Base-by-base conservation (phyloP, 176 grass and related monocot species). In the Eragrostis nindensis region DNA sequence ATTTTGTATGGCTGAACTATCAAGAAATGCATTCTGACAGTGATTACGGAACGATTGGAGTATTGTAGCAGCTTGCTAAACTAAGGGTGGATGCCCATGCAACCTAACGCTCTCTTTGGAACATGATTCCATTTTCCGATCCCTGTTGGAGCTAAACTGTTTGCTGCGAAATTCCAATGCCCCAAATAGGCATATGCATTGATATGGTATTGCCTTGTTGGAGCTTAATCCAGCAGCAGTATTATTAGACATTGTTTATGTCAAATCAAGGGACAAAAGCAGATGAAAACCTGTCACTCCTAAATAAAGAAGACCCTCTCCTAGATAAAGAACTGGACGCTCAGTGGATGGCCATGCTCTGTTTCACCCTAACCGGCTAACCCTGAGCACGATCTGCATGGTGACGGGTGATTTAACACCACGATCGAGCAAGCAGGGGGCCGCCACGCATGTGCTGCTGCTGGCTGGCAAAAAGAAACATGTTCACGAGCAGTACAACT, bases 361-460 rank as follows among this genome's bases (percentile, higher is more conserved):
- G 38, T 39, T 45, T 38, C 68, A 45, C 50, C 73, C 40, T 76
- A 21, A n/a, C n/a, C n/a, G n/a, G n/a, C n/a, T n/a, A n/a, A 48
- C 8, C 45, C 62, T 29, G n/a, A 24, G 11, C 75, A 62, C 44
- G 32, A 64, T 65, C 29, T 52, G 21, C 46, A 44, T 43, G 53
- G 25, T 5, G 64, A 6, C 18, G 75, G 59, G 62, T 46, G 70
- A 68, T 75, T 79, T 76, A 76, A 75, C 70, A 62, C 29, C 42
- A 25, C 32, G 32, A 36, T 36, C 71, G 48, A 63, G 43, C 26
- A 27, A 45, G 60, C 60, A n/a, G 18, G 52, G 54, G 61, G 47
- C 61, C 62, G 42, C 64, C 53, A 10, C 41, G 48, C 75, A 73
- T 66, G 68, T 84, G 84, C 84, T 39, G 79, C 38, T 52, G 57